Conservation (phyloP, 208 protist genomes). For the Balamuthia mandrillaris region DNA sequence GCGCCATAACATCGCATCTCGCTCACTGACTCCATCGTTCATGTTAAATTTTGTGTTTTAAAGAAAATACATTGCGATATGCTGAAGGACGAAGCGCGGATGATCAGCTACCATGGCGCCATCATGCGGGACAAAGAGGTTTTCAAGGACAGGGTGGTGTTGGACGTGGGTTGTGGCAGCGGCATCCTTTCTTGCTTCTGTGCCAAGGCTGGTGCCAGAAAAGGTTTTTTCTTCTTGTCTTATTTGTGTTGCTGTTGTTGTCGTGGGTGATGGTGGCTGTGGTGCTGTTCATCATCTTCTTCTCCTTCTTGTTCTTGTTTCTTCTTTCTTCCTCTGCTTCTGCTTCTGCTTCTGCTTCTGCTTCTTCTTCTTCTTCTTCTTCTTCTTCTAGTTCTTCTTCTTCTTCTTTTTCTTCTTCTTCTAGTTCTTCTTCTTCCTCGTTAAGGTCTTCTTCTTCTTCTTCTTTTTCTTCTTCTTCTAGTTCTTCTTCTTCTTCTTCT, state of each 20-base stretch:
- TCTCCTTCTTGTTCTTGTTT: not conserved
- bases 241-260: not conserved
- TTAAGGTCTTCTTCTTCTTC: no score
- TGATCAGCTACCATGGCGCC: not conserved
- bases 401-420: no score
- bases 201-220: constrained; percentile 10
- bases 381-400: no score
- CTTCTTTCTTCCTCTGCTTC: not conserved
- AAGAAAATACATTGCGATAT: constrained; percentile 26
- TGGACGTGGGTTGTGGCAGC: constrained; percentile 27
- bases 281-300: not conserved
- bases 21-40: no score
- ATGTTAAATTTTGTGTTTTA: no score
- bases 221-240: not conserved
- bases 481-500: no score
- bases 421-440: no score
- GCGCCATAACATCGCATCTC: no score
- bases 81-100: not conserved
- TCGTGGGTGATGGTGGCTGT: not conserved
- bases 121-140: not conserved
- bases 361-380: no score
- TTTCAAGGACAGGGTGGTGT: constrained; percentile 41
- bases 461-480: no score
- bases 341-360: no score
- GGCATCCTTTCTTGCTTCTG: not conserved